Evolutionary conservation across 371 early-diverging fungal genomes (phyloP).

Genomic region (Apophysomyces ossiformis): DNA sequence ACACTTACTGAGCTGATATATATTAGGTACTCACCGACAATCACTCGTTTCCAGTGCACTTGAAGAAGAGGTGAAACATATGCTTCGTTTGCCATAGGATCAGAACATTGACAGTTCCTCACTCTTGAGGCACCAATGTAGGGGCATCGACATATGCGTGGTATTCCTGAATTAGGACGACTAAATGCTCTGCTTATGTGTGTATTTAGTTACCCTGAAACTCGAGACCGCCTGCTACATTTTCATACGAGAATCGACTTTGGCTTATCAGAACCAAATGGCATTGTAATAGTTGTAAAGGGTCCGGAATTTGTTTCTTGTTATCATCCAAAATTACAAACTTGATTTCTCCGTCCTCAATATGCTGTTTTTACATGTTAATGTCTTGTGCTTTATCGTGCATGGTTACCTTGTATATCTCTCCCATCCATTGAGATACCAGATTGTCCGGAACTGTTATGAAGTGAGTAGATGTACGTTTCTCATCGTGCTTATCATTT

Average conservation of each 20-base stretch:
- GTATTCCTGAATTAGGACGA: constrained; percentile 26
- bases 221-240: constrained; percentile 56
- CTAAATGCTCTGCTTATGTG: neutral
- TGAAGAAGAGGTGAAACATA: constrained; percentile 68
- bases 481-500: neutral
- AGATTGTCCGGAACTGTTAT: constrained; percentile 74
- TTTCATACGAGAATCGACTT: constrained; percentile 64
- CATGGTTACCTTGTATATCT: constrained; percentile 68
- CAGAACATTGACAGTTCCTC: constrained; percentile 31
- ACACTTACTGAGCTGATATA: neutral
- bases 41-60: constrained; percentile 75
- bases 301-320: constrained; percentile 53
- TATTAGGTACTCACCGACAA: constrained; percentile 65
- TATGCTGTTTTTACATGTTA: constrained; percentile 42
- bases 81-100: constrained; percentile 18
- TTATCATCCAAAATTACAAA: constrained; percentile 49
- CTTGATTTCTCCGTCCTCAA: constrained; percentile 52
- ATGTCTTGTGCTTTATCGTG: neutral
- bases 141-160: constrained; percentile 41
- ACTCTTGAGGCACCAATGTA: constrained; percentile 34
- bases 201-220: constrained; percentile 31
- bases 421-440: constrained; percentile 74
- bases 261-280: constrained; percentile 73
- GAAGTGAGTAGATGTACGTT: neutral
- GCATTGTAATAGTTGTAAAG: constrained; percentile 49